Conservation (phyloP, 108 stramenopile genomes). For the Cyclotella atomus region DNA sequence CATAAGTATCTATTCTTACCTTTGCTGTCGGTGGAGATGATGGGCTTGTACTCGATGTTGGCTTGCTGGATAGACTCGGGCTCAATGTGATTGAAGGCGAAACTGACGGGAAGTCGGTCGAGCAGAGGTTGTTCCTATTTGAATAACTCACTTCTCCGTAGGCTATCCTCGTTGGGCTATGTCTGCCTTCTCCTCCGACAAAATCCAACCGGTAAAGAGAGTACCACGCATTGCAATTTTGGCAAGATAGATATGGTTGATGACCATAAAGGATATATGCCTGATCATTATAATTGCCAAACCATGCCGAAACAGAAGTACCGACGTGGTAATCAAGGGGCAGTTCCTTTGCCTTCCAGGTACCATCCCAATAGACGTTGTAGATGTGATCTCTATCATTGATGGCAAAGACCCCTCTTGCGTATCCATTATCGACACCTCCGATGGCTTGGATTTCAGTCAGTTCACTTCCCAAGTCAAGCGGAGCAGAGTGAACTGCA, state of each 20-base stretch:
- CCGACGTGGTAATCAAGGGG: background rate
- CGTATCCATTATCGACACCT: background rate
- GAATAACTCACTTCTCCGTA: background rate
- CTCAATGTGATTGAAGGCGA: background rate
- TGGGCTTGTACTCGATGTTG: background rate
- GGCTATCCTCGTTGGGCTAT: background rate
- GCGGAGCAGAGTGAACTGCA: background rate
- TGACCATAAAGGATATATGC: background rate
- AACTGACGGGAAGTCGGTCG: background rate
- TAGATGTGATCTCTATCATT: background rate
- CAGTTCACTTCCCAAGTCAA: background rate
- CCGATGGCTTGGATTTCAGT: background rate
- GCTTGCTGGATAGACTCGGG: background rate
- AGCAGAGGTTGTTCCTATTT: background rate
- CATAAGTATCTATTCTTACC: too few species aligned
- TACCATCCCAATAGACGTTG: conserved; percentile 5
- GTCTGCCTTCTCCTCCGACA: background rate
- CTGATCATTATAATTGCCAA: conserved; percentile 8
- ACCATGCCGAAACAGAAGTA: background rate
- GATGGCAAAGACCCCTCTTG: background rate
- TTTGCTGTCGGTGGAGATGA: background rate
- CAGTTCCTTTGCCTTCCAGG: conserved; percentile 2
- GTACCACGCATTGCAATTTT: background rate
- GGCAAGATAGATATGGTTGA: background rate
- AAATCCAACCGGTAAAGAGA: background rate